Conservation (phyloP, 208 protist species). For the Leishmania martiniquensis region DNA sequence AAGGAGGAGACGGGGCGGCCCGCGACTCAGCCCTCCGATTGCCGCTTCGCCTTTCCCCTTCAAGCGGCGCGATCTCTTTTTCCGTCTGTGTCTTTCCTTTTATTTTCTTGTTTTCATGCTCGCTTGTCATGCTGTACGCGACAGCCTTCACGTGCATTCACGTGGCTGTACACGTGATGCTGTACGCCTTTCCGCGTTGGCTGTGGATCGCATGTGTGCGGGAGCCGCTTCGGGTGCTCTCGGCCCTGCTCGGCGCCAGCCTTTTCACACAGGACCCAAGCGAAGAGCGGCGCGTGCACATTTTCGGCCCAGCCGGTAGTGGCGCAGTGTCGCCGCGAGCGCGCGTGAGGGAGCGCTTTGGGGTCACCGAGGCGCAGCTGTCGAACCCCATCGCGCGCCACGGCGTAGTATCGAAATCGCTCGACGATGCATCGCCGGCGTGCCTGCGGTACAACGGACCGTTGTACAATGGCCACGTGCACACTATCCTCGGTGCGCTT, state of each 20-base stretch:
- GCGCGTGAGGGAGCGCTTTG: slow-evolving; percentile 15
- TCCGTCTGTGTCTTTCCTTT: background rate
- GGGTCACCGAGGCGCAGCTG: slow-evolving; percentile 21
- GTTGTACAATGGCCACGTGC: slow-evolving; percentile 60
- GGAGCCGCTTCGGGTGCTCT: slow-evolving; percentile 24
- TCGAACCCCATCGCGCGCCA: slow-evolving; percentile 16
- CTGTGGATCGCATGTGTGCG: slow-evolving; percentile 34
- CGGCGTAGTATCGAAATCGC: background rate
- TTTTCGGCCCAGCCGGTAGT: slow-evolving; percentile 17
- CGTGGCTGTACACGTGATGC: slow-evolving; percentile 25
- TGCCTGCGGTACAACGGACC: slow-evolving; percentile 43
- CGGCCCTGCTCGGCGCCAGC: slow-evolving; percentile 19
- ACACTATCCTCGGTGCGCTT: slow-evolving; percentile 58
- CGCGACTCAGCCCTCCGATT: background rate
- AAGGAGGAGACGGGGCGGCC: background rate
- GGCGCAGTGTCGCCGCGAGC: background rate
- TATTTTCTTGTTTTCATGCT: background rate
- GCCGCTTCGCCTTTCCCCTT: background rate
- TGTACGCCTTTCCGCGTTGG: slow-evolving; percentile 35
- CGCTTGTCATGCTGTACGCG: slow-evolving; percentile 7
- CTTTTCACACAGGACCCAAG: background rate
- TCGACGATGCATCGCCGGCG: background rate
- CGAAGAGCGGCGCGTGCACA: slow-evolving; percentile 20
- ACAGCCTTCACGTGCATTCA: slow-evolving; percentile 27
- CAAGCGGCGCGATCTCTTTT: background rate